These are phyloP conservation scores for Bromus sterilis DNA, from an alignment of 176 grass and related monocot species.

Conservation along the genomic window DNA sequence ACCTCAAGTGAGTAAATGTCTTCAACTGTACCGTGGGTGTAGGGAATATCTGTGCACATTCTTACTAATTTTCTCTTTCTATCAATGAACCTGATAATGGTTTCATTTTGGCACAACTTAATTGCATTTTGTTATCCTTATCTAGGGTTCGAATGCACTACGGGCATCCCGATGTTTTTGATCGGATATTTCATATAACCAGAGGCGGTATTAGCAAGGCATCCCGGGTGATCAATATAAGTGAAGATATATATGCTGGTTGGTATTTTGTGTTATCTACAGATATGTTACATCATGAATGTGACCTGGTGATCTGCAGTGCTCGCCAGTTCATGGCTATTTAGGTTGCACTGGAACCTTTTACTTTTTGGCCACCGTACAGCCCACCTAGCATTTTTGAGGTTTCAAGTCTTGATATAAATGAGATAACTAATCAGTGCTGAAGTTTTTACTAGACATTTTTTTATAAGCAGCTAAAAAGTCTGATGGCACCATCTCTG, in stretches of 20 bases:
- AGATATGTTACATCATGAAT: not conserved
- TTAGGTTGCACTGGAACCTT: not conserved
- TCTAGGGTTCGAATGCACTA: slow-evolving; percentile 97
- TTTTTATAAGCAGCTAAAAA: not conserved
- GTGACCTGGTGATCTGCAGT: not conserved
- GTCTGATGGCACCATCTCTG: not conserved
- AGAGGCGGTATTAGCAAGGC: slow-evolving; percentile 97
- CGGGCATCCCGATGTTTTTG: slow-evolving; percentile 99
- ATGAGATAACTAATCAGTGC: not conserved
- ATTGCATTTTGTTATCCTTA: slow-evolving; percentile 15
- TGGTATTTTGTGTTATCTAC: slow-evolving; percentile 37
- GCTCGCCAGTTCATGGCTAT: not conserved
- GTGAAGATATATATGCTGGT: slow-evolving; percentile 98
- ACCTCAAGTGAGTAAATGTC: slow-evolving; percentile 76
- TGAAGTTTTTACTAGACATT: not conserved
- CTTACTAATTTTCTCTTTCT: not conserved
- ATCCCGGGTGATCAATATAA: slow-evolving; percentile 96
- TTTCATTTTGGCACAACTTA: not conserved
- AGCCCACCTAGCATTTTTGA: not conserved
- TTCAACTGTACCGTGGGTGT: slow-evolving; percentile 10
- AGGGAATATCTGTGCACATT: slow-evolving; percentile 5
- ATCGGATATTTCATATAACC: slow-evolving; percentile 98
- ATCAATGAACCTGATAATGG: not conserved
- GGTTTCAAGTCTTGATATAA: not conserved
- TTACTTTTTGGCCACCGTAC: not conserved